Percentiles rank a stretch among this genome's conserved stretches.
phyloP scores from a whole-genome alignment of 1,284 basidiomycete species.

The Malassezia nana region DNA sequence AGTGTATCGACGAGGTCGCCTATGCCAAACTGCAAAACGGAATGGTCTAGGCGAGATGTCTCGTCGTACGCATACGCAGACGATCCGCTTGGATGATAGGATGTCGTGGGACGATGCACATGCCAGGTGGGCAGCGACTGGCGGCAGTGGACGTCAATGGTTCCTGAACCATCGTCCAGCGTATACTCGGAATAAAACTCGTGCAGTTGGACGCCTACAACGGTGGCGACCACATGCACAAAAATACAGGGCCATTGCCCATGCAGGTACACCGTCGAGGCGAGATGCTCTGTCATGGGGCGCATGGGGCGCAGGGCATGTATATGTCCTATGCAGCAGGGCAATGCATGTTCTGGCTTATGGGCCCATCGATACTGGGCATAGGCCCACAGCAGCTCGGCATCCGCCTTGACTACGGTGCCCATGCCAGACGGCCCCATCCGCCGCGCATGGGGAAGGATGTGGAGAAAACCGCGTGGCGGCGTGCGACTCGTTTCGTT shows the following conservation, averaged over 20 bases:
- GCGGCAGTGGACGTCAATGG: slow-evolving; percentile 5
- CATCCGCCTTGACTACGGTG: neutral
- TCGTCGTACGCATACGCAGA: neutral
- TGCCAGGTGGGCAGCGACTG: neutral
- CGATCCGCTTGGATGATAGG: too few relatives aligned
- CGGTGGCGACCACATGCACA: slow-evolving; percentile 8
- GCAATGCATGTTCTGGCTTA: neutral
- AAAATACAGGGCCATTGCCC: slow-evolving; percentile 10
- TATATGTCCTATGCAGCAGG: slow-evolving; percentile 9
- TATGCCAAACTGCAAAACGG: neutral
- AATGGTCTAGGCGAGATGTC: neutral
- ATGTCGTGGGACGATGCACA: neutral
- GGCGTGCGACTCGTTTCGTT: too few relatives aligned
- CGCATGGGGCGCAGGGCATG: neutral
- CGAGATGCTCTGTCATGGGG: neutral
- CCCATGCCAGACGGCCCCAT: neutral
- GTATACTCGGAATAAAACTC: slow-evolving; percentile 4
- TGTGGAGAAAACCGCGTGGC: neutral
- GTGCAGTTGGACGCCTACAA: neutral
- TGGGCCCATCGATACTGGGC: slow-evolving; percentile 3
- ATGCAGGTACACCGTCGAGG: neutral
- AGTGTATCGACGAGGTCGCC: slow-evolving; percentile 3
- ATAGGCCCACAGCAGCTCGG: neutral
- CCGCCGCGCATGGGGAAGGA: neutral
- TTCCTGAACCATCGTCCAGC: slow-evolving; percentile 13